Base-by-base conservation (phyloP, 2,329 filamentous ascomycete species). In the Monosporascus sp. region DNA sequence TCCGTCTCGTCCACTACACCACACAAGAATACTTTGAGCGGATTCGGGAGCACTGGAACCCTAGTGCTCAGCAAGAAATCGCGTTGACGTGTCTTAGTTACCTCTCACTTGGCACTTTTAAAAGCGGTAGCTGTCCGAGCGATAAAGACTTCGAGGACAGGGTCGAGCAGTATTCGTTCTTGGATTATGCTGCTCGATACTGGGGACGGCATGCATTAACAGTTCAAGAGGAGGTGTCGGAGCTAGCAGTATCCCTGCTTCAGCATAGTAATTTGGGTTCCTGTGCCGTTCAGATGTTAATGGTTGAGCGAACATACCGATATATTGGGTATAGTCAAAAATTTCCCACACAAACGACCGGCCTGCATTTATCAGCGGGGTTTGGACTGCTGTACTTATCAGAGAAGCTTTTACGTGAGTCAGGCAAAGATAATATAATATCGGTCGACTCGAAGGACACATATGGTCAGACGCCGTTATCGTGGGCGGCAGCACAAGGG, bases 1-100 rank as follows among this genome's bases (percentile, higher is more conserved):
- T 76, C 24, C 65, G 71, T 2, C 54, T 77, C 0, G 72, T 75
- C 3, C 74, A 78, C 52, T 73, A 73, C 52, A 77, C 75, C 0
- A 65, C 72, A 1, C 70, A 75, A 44, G 67, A 75, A 41, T 78
- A 74, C 56, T 68, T 77, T 48, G 63, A 71, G 39, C 47, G 55
- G 18, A 68, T 55, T 2, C 50, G 53, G 11, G 35, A 18, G 0
- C 25, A 45, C 3, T 71, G 67, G 62, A 68, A 76, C 48, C 63
- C 62, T 2, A 35, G 61, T 47, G 65, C 62, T 0, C 51, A 71
- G 8, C 20, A 4, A 0, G 31, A 68, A 5, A 63, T 75, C 17
- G 50, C 60, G 2, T 52, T 37, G 11, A 61, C 52, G 4, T 75
- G 70, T 55, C 37, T 68, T 3, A 65, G 63, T 1, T 74, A 75